Evolutionary conservation across 2,329 filamentous ascomycete genomes (phyloP).

Genomic region (Cercospora berteroae): DNA sequence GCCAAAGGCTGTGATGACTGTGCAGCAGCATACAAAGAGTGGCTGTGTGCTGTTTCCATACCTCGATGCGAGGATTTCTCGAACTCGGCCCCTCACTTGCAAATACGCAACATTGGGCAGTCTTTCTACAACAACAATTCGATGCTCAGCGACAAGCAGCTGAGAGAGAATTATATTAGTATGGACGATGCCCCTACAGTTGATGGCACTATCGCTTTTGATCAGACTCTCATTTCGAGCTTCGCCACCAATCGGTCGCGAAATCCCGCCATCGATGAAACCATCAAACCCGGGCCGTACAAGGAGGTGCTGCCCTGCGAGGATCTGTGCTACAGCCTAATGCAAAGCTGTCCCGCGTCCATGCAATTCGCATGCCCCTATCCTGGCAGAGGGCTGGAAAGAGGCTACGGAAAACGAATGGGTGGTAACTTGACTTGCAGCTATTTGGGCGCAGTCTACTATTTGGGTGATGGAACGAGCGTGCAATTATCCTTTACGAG

Average conservation of each 20-base stretch:
- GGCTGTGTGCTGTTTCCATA: conserved; percentile 91
- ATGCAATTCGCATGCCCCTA: conserved; percentile 74
- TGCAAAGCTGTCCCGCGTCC: conserved; percentile 76
- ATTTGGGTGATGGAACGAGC: conserved; percentile 29
- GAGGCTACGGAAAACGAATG: conserved; percentile 50
- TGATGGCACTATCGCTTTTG: conserved; percentile 30
- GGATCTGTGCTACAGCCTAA: conserved; percentile 81
- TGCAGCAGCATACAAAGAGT: conserved; percentile 77
- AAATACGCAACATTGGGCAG: conserved; percentile 67
- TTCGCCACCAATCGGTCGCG: conserved; percentile 37
- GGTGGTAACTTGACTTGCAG: conserved; percentile 36
- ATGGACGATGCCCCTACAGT: conserved; percentile 38
- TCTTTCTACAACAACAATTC: conserved; percentile 32
- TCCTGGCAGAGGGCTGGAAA: conserved; percentile 46
- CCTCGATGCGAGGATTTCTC: conserved; percentile 87
- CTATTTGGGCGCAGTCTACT: conserved; percentile 39
- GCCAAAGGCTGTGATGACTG: conserved; percentile 75
- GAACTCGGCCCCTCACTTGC: conserved; percentile 55
- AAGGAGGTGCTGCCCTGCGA: conserved; percentile 88
- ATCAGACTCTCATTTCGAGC: conserved; percentile 35
- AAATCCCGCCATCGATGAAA: conserved; percentile 54
- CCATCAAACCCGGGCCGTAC: conserved; percentile 80
- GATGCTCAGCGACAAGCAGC: conserved; percentile 26
- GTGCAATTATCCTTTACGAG: neutral
- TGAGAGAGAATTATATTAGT: conserved; percentile 32